These are phyloP conservation scores for Thecaphora thlaspeos DNA, from an alignment of 1,284 basidiomycete species.

Conservation along the genomic window DNA sequence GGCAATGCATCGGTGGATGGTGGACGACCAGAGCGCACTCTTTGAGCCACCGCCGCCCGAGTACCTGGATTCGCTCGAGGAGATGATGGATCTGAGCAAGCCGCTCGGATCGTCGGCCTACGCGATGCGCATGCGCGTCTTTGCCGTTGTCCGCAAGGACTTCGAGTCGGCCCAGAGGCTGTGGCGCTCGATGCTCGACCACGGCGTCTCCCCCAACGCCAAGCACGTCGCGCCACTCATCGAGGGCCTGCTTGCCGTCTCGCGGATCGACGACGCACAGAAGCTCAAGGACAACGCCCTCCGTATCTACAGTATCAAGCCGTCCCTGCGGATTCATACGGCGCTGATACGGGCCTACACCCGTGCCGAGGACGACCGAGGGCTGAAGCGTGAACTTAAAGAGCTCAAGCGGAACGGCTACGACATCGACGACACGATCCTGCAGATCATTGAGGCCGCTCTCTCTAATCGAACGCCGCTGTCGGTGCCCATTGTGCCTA, in stretches of 20 bases:
- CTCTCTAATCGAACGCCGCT: constrained; percentile 10
- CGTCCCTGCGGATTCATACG: constrained; percentile 32
- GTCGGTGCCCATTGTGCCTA: too few relatives aligned
- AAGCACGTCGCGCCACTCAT: constrained; percentile 37
- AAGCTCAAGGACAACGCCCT: constrained; percentile 22
- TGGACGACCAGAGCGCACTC: background rate
- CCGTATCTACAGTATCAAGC: constrained; percentile 9
- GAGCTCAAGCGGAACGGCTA: constrained; percentile 18
- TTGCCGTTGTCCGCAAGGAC: constrained; percentile 30
- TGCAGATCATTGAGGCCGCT: constrained; percentile 33
- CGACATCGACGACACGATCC: constrained; percentile 20
- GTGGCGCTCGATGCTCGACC: constrained; percentile 30
- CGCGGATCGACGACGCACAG: constrained; percentile 24
- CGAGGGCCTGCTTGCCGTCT: constrained; percentile 23
- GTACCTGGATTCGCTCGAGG: background rate
- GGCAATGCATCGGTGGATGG: background rate
- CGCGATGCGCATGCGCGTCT: constrained; percentile 34
- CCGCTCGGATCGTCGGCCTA: constrained; percentile 22
- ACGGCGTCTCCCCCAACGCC: constrained; percentile 21
- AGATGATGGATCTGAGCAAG: constrained; percentile 8
- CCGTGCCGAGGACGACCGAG: constrained; percentile 6
- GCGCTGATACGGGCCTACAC: constrained; percentile 31
- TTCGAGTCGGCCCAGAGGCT: constrained; percentile 24
- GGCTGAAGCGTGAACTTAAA: constrained; percentile 15
- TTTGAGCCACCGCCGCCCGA: constrained; percentile 5